Conservation (phyloP, 2,329 filamentous ascomycete species). For the Ophiocordyceps sinensis region DNA sequence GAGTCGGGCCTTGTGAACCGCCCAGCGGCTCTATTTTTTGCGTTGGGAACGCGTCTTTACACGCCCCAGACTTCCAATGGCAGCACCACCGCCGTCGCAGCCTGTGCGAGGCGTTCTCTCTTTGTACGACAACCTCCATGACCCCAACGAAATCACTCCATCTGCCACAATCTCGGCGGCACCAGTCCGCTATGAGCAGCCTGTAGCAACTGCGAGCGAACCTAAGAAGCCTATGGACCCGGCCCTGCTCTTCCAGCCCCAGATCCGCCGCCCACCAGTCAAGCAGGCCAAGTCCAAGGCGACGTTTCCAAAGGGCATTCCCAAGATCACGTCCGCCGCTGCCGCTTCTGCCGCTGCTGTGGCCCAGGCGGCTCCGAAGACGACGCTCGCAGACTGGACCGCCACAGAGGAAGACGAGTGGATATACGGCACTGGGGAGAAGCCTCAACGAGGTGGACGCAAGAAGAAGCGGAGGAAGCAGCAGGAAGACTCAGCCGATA, state of each 20-base stretch:
- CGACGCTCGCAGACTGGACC: constrained; percentile 68
- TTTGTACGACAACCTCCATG: constrained; percentile 74
- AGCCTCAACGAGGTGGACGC: constrained; percentile 61
- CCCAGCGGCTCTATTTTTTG: no score
- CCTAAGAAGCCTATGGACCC: constrained; percentile 45
- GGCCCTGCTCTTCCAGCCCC: constrained; percentile 69
- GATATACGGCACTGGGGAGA: constrained; percentile 47
- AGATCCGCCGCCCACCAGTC: constrained; percentile 57
- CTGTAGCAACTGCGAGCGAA: constrained; percentile 28
- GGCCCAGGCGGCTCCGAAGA: constrained; percentile 34
- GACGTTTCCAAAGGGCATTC: constrained; percentile 33
- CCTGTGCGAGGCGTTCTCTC: constrained; percentile 42
- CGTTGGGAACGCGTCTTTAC: no score
- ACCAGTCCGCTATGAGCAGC: constrained; percentile 56
- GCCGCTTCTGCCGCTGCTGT: constrained; percentile 12
- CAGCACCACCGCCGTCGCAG: constrained; percentile 18
- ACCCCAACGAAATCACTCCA: constrained; percentile 33
- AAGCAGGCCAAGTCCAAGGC: constrained; percentile 47
- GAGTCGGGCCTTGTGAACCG: no score
- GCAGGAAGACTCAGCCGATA: constrained; percentile 40
- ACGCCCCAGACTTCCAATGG: background rate
- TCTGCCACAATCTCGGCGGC: constrained; percentile 60
- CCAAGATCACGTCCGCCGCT: constrained; percentile 15
- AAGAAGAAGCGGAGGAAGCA: constrained; percentile 63
- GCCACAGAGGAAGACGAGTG: constrained; percentile 69